Conservation (phyloP, 768 basidiomycete species). For the Piloderma croceum region DNA sequence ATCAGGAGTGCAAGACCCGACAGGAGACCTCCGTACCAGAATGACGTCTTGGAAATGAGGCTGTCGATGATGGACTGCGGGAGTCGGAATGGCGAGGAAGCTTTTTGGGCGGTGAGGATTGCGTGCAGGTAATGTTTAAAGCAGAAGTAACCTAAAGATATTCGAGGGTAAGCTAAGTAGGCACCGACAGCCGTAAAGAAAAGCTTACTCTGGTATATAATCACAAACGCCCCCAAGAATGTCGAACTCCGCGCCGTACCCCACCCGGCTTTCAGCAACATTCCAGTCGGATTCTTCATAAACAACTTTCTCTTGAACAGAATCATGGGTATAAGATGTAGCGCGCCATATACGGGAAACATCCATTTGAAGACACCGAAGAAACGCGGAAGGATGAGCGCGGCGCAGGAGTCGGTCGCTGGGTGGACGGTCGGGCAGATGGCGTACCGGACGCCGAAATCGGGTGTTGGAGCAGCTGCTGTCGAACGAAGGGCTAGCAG, state of each 20-base stretch:
- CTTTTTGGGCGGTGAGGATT: slow-evolving; percentile 34
- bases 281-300: slow-evolving; percentile 54
- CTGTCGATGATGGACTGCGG: slow-evolving; percentile 47
- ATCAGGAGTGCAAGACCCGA: slow-evolving; percentile 77
- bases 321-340: slow-evolving; percentile 84
- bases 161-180: neutral
- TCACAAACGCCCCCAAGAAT: slow-evolving; percentile 80
- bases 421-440: slow-evolving; percentile 81
- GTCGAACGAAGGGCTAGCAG: slow-evolving; percentile 21
- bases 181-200: neutral
- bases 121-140: slow-evolving; percentile 56
- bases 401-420: slow-evolving; percentile 50
- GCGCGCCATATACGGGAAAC: slow-evolving; percentile 76
- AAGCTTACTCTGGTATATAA: slow-evolving; percentile 73
- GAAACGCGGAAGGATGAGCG: slow-evolving; percentile 65
- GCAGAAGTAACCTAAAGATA: slow-evolving; percentile 41
- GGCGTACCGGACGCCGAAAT: slow-evolving; percentile 47
- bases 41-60: slow-evolving; percentile 63
- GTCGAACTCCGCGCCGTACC: slow-evolving; percentile 82
- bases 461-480: slow-evolving; percentile 24
- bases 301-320: slow-evolving; percentile 74
- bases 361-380: slow-evolving; percentile 81
- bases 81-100: slow-evolving; percentile 33
- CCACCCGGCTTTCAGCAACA: slow-evolving; percentile 57
- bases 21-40: slow-evolving; percentile 68